A percentile compares a stretch with the other conserved stretches of the same genome.
Conservation (phyloP, 495 filamentous ascomycete species). For the Annulohypoxylon bovei region DNA sequence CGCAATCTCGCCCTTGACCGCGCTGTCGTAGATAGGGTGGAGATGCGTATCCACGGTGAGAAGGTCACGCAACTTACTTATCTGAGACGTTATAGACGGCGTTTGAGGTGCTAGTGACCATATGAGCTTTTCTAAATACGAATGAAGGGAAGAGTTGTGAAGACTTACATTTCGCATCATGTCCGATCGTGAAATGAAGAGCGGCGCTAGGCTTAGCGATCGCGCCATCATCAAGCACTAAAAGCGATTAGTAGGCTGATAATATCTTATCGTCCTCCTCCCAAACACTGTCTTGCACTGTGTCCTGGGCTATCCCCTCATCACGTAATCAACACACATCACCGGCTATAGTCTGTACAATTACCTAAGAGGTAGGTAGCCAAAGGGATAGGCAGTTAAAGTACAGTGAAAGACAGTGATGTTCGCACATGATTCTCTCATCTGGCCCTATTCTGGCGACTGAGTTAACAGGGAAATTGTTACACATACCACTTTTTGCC, state of each 20-base stretch:
- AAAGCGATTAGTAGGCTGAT: not conserved
- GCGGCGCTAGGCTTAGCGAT: conserved; percentile 55
- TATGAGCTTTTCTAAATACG: not conserved
- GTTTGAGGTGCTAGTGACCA: conserved; percentile 16
- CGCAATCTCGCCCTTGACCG: conserved; percentile 22
- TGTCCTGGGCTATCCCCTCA: too few relatives aligned
- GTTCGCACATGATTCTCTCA: too few relatives aligned
- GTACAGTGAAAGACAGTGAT: too few relatives aligned
- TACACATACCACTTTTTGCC: conserved; percentile 47
- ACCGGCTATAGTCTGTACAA: too few relatives aligned
- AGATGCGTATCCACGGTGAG: conserved; percentile 26
- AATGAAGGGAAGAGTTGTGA: not conserved
- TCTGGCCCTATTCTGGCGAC: too few relatives aligned
- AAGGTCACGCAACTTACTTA: conserved; percentile 26
- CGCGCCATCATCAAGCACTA: conserved; percentile 49
- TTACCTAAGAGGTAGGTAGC: too few relatives aligned
- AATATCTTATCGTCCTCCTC: not conserved
- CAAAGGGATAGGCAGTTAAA: too few relatives aligned
- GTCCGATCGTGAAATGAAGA: conserved; percentile 57
- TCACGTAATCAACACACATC: too few relatives aligned
- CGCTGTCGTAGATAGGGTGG: conserved; percentile 27
- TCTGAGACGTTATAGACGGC: conserved; percentile 32
- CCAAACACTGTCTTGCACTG: too few relatives aligned
- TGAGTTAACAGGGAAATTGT: not conserved
- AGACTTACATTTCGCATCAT: conserved; percentile 41